A percentile compares a stretch with the other conserved stretches of the same genome.
Evolutionary conservation across 1,284 basidiomycete species (phyloP).

Genomic region (Spongispora temasekensis): DNA sequence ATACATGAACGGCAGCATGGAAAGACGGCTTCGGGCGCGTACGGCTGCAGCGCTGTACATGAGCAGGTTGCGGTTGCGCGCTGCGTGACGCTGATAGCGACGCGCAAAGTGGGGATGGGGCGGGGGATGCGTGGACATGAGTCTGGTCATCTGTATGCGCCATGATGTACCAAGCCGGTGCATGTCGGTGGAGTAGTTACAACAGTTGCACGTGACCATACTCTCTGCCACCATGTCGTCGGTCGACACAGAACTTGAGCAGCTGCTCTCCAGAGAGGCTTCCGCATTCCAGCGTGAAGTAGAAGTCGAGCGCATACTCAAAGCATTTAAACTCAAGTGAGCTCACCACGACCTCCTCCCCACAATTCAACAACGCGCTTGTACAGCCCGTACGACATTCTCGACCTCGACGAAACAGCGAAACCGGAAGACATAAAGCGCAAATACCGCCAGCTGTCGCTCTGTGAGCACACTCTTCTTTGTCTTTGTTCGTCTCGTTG

Average conservation of each 20-base stretch:
- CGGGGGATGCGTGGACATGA: constrained; percentile 15
- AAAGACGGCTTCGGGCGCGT: constrained; percentile 31
- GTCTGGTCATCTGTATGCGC: not conserved
- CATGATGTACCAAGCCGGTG: not conserved
- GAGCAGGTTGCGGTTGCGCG: constrained; percentile 71
- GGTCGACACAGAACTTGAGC: constrained; percentile 62
- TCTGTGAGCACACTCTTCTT: constrained; percentile 55
- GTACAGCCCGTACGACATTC: constrained; percentile 73
- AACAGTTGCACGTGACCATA: too few species aligned
- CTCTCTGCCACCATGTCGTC: constrained; percentile 20
- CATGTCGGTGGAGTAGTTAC: too few species aligned
- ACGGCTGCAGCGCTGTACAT: constrained; percentile 83
- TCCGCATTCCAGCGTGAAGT: constrained; percentile 82
- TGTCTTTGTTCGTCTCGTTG: constrained; percentile 4
- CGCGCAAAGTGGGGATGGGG: constrained; percentile 9
- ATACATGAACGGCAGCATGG: constrained; percentile 4
- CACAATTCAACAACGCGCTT: too few species aligned
- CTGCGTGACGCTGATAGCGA: constrained; percentile 41
- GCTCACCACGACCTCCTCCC: constrained; percentile 22
- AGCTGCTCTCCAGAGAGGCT: constrained; percentile 72
- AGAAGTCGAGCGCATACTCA: constrained; percentile 83
- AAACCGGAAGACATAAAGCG: constrained; percentile 76
- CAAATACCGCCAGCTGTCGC: constrained; percentile 77
- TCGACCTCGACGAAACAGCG: constrained; percentile 65
- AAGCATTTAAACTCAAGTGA: constrained; percentile 84